These are phyloP conservation scores for Botrytis fabae DNA, from an alignment of 2,329 filamentous ascomycete species.

Conservation along the genomic window DNA sequence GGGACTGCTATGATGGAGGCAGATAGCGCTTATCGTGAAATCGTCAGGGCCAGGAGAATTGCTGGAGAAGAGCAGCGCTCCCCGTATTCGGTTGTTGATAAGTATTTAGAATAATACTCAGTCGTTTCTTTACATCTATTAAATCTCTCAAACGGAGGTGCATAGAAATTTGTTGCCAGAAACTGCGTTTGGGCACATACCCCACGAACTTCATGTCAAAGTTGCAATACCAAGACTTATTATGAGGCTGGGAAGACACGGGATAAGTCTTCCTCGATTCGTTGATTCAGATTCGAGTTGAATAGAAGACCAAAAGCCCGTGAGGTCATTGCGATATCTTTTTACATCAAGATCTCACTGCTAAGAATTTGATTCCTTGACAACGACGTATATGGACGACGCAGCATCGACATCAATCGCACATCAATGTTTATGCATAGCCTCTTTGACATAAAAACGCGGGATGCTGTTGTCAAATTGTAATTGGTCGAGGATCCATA, in stretches of 20 bases:
- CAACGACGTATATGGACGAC: neutral
- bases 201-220: neutral
- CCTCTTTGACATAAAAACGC: neutral
- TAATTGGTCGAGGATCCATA: neutral
- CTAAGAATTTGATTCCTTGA: neutral
- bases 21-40: neutral
- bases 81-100: neutral
- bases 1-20: neutral
- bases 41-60: neutral
- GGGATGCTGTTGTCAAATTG: neutral
- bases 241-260: neutral
- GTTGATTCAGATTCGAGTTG: neutral
- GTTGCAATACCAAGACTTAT: neutral
- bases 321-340: neutral
- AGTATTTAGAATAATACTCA: neutral
- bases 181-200: neutral
- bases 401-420: neutral
- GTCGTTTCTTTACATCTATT: neutral
- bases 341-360: neutral
- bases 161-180: neutral
- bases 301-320: neutral
- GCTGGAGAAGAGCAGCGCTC: neutral
- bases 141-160: neutral
- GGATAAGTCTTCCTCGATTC: neutral
- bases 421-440: neutral